A percentile compares a stretch with the other conserved stretches of the same genome.
These are phyloP conservation scores for Paspalum vaginatum DNA, from an alignment of 176 grass and related monocot genomes.

Conservation along the genomic window DNA sequence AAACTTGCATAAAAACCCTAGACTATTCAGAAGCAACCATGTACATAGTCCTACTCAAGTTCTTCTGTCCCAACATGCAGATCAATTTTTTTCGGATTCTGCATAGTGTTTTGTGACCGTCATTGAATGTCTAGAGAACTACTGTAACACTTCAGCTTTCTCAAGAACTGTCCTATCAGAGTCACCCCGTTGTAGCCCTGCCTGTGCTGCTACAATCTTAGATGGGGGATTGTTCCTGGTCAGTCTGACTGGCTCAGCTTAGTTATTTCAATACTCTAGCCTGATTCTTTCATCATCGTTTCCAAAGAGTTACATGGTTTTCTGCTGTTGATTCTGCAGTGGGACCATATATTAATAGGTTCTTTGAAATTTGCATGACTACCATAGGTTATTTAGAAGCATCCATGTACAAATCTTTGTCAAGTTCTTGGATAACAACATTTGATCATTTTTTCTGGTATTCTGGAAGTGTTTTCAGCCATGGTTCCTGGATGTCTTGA, in stretches of 20 bases:
- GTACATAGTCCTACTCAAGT: constrained; percentile 21
- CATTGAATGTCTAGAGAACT: neutral
- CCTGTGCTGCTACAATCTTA: neutral
- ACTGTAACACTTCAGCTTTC: neutral
- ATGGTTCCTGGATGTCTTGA: neutral
- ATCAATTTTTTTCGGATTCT: constrained; percentile 29
- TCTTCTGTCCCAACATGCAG: constrained; percentile 29
- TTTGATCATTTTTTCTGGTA: constrained; percentile 19
- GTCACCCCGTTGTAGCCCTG: neutral
- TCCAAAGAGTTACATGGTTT: neutral
- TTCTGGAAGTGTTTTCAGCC: neutral
- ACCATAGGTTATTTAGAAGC: neutral
- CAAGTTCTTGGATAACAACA: constrained; percentile 27
- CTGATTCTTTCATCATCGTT: neutral
- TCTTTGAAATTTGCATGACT: neutral
- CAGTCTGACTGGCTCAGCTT: constrained; percentile 31
- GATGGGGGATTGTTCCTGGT: neutral
- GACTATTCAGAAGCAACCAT: neutral
- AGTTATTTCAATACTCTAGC: neutral
- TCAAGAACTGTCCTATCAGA: neutral
- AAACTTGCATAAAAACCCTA: neutral
- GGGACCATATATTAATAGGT: neutral
- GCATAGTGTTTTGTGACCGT: neutral
- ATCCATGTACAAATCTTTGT: constrained; percentile 12
- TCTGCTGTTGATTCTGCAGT: neutral